phyloP scores from a whole-genome alignment of 1,284 basidiomycete genomes.

The Cutaneotrichosporon cavernicola region DNA sequence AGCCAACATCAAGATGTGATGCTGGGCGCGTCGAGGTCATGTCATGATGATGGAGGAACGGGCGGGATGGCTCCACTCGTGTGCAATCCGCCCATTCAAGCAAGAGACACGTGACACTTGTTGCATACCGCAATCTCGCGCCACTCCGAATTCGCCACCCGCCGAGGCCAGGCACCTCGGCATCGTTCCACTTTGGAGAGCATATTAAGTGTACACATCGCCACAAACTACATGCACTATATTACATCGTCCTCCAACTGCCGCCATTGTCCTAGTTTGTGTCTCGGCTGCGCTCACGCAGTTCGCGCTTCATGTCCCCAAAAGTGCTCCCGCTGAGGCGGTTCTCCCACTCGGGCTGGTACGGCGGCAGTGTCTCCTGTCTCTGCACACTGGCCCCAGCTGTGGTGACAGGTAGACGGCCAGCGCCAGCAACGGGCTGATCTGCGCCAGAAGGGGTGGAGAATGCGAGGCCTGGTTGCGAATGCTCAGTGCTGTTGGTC shows the following conservation, averaged over 20 bases:
- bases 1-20: too few relatives aligned
- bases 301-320: conserved; percentile 7
- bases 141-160: conserved; percentile 5
- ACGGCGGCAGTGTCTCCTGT: background rate
- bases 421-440: background rate
- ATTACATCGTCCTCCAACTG: background rate
- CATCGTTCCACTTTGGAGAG: too few relatives aligned
- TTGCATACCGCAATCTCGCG: conserved; percentile 2
- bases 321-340: background rate
- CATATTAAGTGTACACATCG: too few relatives aligned
- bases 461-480: background rate
- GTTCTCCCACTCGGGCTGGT: conserved; percentile 4
- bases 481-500: background rate
- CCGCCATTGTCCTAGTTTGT: background rate
- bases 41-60: too few relatives aligned
- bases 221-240: too few relatives aligned
- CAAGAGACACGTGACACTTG: background rate
- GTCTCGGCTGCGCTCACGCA: background rate
- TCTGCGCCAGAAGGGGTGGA: background rate
- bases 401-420: background rate
- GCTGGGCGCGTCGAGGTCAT: too few relatives aligned
- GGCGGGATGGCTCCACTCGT: too few relatives aligned
- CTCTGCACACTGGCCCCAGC: background rate
- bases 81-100: too few relatives aligned
- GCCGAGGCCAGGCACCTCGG: background rate